These are phyloP conservation scores for Sclerotinia spermophila DNA, from an alignment of 2,329 filamentous ascomycete genomes.

Conservation along the genomic window DNA sequence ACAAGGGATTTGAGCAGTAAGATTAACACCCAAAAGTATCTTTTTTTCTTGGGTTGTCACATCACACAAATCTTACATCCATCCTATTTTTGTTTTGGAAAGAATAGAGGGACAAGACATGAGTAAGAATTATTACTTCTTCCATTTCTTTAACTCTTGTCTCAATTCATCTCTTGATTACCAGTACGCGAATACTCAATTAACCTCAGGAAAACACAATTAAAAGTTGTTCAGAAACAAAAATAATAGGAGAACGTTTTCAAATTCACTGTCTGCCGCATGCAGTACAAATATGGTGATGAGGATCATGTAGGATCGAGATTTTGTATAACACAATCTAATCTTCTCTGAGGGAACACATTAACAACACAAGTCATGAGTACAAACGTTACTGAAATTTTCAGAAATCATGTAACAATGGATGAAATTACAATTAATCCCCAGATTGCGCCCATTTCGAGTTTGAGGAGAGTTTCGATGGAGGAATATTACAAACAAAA, in stretches of 20 bases:
- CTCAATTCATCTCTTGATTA: background rate
- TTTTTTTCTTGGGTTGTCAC: background rate
- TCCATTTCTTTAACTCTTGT: background rate
- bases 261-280: slow-evolving; percentile 7
- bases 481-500: slow-evolving; percentile 10
- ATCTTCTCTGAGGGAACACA: background rate
- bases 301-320: slow-evolving; percentile 6
- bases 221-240: background rate
- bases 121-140: slow-evolving; percentile 1
- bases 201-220: background rate
- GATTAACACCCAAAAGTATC: background rate
- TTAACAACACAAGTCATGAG: slow-evolving; percentile 7
- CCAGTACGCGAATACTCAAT: background rate
- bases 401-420: slow-evolving; percentile 17
- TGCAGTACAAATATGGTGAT: background rate
- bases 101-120: background rate
- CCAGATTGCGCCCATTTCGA: slow-evolving; percentile 2
- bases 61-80: background rate
- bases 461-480: slow-evolving; percentile 7
- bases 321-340: background rate
- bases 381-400: background rate
- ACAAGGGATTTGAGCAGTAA: background rate
- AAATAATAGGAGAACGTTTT: slow-evolving; percentile 2
- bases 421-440: slow-evolving; percentile 2
- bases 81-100: background rate